phyloP scores from a whole-genome alignment of 179 eudicot species.

The Silene noctiflora region DNA sequence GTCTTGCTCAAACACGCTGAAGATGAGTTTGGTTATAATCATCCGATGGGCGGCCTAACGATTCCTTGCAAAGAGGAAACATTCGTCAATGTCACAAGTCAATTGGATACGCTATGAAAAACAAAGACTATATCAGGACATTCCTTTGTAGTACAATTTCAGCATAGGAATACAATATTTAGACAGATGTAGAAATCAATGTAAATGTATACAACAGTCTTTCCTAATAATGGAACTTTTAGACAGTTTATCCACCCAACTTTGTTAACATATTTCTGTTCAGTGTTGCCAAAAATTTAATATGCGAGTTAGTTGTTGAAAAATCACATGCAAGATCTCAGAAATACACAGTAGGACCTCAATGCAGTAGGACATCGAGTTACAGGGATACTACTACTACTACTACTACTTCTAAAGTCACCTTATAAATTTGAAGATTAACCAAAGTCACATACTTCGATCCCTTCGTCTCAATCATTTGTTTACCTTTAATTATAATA shows the following conservation, averaged over 20 bases:
- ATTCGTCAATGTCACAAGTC: constrained; percentile 32
- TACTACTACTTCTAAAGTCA: no score
- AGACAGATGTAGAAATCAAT: background rate
- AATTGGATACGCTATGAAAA: constrained; percentile 10
- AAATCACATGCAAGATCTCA: background rate
- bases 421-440: no score
- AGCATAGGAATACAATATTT: background rate
- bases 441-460: no score
- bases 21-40: constrained; percentile 34
- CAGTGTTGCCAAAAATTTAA: background rate
- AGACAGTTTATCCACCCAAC: background rate
- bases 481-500: no score
- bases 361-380: no score
- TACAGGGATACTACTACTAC: no score
- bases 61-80: constrained; percentile 45
- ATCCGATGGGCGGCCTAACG: constrained; percentile 52
- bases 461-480: no score
- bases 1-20: constrained; percentile 33
- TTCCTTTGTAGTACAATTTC: constrained; percentile 15
- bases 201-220: constrained; percentile 13
- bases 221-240: background rate
- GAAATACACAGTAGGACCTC: no score
- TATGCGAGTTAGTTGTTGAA: background rate
- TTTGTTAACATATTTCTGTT: background rate
- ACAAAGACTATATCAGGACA: background rate